Evolutionary conservation across 441 rosid genomes (phyloP), one percentile per base, ranked within the genome.

Genomic region (Erysimum cheiri): DNA sequence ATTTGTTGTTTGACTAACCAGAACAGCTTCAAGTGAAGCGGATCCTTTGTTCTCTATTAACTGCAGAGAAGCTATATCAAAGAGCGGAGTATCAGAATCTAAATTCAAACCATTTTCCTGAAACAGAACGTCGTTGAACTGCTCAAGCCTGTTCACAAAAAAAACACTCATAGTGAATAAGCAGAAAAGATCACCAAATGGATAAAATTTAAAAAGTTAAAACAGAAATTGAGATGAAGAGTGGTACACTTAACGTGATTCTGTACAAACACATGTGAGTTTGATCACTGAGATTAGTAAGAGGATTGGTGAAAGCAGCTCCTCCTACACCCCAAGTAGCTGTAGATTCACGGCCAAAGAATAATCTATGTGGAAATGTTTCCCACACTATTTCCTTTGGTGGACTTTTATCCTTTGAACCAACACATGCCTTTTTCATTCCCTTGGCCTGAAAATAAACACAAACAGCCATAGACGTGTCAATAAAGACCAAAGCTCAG

Each of bases 321-420:
- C 98, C 96, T 75, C 99, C 99, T 29, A 74, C 80, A 69, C 97
- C 97, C 98, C 98, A 92, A 33, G 81, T 74, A 35, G 0, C 54
- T 10, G 87, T 60, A 64, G 82, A 89, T 31, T 90, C 85, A 19
- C 56, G 85, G 56, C 98, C 99, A 71, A 95, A 92, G 80, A 90
- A 89, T 70, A 95, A 79, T 15, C 90, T 84, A 66, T 81, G 88
- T 41, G 96, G 88, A 69, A 80, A 86, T 49, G 76, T 81, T 85
- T 78, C 79, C 99, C 99, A 95, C 72, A 81, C 24, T 43, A 67
- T 76, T 72, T 87, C 96, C 76, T 90, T 90, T 12, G 97, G 98
- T 19, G 72, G 88, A 64, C 50, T 86, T 78, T 41, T 85, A 77
- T 95, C 99, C 83, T 47, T 67, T 52, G 98, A 85, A 80, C 97